These are phyloP conservation scores for Apiotrichum domesticum DNA, from an alignment of 1,284 basidiomycete species.

Conservation along the genomic window DNA sequence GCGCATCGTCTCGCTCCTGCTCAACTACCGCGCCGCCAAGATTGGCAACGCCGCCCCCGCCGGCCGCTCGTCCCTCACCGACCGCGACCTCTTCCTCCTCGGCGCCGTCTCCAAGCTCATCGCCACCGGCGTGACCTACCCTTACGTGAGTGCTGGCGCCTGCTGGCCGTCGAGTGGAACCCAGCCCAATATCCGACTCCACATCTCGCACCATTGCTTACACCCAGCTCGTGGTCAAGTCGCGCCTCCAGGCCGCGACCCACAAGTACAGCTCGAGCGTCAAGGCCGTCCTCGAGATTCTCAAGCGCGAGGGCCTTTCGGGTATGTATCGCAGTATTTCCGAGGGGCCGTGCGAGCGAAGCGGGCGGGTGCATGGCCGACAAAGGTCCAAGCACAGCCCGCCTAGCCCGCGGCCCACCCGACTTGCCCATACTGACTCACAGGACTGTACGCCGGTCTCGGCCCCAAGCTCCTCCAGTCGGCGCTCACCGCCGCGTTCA, in stretches of 20 bases:
- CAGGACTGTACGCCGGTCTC: constrained; percentile 77
- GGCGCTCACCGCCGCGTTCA: constrained; percentile 80
- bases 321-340: constrained; percentile 20
- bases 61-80: constrained; percentile 54
- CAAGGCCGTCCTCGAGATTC: constrained; percentile 51
- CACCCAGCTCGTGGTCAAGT: constrained; percentile 47
- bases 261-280: constrained; percentile 47
- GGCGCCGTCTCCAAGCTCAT: constrained; percentile 80
- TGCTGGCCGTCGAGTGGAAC: not conserved
- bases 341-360: too few relatives aligned
- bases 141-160: constrained; percentile 33
- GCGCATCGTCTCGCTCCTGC: constrained; percentile 54
- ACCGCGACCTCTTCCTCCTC: constrained; percentile 83
- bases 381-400: not conserved
- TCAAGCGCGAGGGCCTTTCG: constrained; percentile 66
- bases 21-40: constrained; percentile 25
- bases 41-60: constrained; percentile 50
- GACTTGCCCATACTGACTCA: not conserved
- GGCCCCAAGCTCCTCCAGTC: constrained; percentile 80
- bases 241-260: constrained; percentile 46
- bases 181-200: not conserved
- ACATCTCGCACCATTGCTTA: not conserved
- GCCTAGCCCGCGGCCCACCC: not conserved
- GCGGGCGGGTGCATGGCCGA: not conserved
- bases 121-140: constrained; percentile 47